Conservation (phyloP, 768 basidiomycete genomes). For the Russula dissimulans region DNA sequence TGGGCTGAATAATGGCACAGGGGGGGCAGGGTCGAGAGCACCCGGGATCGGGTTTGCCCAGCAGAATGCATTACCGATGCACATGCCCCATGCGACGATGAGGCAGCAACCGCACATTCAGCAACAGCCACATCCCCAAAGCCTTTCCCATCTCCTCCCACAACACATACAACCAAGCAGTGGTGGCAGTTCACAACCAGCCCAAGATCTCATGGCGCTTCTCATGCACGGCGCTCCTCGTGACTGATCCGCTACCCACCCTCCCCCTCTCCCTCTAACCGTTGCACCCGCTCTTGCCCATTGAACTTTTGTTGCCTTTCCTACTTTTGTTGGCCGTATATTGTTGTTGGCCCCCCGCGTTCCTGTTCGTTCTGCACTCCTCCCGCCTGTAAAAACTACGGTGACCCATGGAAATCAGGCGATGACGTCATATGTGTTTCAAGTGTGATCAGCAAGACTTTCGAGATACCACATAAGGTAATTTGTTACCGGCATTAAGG, state of each 20-base stretch:
- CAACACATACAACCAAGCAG: constrained; percentile 50
- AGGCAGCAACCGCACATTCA: constrained; percentile 39
- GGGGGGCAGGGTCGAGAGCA: constrained; percentile 39
- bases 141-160: constrained; percentile 41
- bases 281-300: neutral
- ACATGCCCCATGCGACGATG: constrained; percentile 36
- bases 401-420: neutral
- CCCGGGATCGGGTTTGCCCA: constrained; percentile 42
- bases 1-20: constrained; percentile 38
- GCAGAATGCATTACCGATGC: constrained; percentile 32
- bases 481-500: constrained; percentile 4
- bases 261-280: neutral
- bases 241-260: constrained; percentile 36
- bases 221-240: constrained; percentile 65
- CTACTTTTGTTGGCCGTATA: constrained; percentile 5
- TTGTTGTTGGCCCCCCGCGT: constrained; percentile 9
- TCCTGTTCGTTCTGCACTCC: neutral
- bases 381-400: constrained; percentile 8
- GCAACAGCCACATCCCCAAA: constrained; percentile 50
- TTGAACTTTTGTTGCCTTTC: neutral
- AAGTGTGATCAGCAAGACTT: constrained; percentile 3
- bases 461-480: constrained; percentile 6
- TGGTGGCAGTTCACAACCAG: constrained; percentile 42
- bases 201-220: constrained; percentile 75
- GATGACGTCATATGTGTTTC: constrained; percentile 14